These are phyloP conservation scores for Colletotrichum somersetense DNA, from an alignment of 2,329 filamentous ascomycete genomes.

Conservation along the genomic window DNA sequence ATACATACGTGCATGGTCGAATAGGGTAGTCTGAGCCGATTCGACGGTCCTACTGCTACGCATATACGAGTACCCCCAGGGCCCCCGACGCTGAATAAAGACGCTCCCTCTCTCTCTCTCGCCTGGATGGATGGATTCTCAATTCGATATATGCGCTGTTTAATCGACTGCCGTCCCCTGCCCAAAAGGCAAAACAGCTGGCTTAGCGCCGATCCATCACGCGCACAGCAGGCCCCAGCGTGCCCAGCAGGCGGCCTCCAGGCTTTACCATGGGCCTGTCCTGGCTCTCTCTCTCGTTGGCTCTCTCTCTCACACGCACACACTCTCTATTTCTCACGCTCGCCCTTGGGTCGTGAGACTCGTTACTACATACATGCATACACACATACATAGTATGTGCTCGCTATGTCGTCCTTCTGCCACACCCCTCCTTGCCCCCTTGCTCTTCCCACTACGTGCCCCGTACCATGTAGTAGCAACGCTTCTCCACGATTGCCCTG, in stretches of 20 bases:
- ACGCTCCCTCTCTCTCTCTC: too few species aligned
- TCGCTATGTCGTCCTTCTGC: not conserved
- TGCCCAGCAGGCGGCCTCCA: conserved; percentile 9
- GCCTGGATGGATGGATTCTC: not conserved
- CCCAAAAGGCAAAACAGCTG: not conserved
- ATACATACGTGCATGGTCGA: not conserved
- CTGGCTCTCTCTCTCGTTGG: not conserved
- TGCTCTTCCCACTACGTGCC: not conserved
- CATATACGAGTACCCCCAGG: too few species aligned
- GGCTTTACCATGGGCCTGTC: not conserved
- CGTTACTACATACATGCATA: too few species aligned
- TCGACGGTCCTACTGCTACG: too few species aligned
- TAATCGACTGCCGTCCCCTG: not conserved
- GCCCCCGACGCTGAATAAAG: not conserved
- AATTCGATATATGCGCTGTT: not conserved
- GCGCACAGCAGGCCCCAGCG: not conserved
- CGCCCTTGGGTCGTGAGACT: not conserved
- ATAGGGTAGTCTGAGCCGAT: not conserved
- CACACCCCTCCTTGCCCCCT: not conserved
- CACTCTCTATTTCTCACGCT: too few species aligned
- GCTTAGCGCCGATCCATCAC: conserved; percentile 34
- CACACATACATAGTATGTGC: too few species aligned
- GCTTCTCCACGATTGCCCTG: conserved; percentile 33
- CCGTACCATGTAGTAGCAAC: not conserved
- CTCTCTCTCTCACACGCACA: too few species aligned